Evolutionary conservation across 2,329 filamentous ascomycete species (phyloP).

Genomic region (Chaetomium strumarium): DNA sequence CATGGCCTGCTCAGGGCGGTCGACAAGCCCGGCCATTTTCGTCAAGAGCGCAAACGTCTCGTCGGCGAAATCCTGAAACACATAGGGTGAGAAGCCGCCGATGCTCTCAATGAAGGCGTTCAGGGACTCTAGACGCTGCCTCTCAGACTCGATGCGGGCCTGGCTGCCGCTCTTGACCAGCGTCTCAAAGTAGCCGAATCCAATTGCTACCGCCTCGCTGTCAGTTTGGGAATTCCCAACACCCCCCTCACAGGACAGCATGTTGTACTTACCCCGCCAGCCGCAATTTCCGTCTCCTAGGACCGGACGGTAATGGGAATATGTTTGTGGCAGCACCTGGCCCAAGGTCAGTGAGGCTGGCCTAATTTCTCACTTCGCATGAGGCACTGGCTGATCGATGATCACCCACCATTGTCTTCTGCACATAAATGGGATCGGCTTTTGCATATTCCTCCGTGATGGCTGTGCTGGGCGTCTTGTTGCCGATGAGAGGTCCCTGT

Average conservation of each 20-base stretch:
- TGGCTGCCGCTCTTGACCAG: constrained; percentile 63
- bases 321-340: constrained; percentile 73
- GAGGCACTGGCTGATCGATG: not conserved
- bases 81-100: constrained; percentile 63
- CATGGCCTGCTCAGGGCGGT: constrained; percentile 52
- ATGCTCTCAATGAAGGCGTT: constrained; percentile 63
- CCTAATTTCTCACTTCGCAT: not conserved
- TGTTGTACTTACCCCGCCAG: constrained; percentile 76
- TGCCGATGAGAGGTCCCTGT: constrained; percentile 78
- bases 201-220: constrained; percentile 60
- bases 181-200: constrained; percentile 87
- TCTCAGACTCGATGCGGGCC: constrained; percentile 62
- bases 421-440: constrained; percentile 76
- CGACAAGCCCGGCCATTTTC: constrained; percentile 54
- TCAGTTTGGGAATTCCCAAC: constrained; percentile 17
- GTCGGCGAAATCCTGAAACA: constrained; percentile 80
- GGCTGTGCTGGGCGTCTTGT: constrained; percentile 66
- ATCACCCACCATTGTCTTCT: constrained; percentile 74
- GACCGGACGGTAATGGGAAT: constrained; percentile 81
- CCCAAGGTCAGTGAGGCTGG: constrained; percentile 8
- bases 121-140: constrained; percentile 64
- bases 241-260: not conserved
- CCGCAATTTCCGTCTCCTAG: constrained; percentile 94
- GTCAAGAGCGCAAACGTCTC: constrained; percentile 64
- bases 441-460: constrained; percentile 84